Base-by-base conservation (phyloP, 202 grass and related monocot genomes). In the Schoenoplectus triqueter region DNA sequence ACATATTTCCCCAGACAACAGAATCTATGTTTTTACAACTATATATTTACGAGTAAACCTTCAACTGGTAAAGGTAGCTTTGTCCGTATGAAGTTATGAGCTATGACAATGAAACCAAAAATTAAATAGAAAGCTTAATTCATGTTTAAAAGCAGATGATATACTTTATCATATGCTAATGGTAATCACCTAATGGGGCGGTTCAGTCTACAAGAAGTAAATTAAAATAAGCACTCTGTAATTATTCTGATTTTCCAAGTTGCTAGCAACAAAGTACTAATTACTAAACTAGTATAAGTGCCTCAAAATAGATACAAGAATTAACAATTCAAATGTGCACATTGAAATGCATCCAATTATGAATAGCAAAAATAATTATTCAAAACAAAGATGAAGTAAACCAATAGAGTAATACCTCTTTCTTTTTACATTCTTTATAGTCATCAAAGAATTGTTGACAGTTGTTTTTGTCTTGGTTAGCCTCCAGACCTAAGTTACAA, bases 351-450 rank as follows among this genome's bases (percentile, higher is more conserved):
- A 31, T 4, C 17, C 17, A 48, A 39, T 0, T 40, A 67, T 48
- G 3, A 44, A 71, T 10, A 51, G 80, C 51, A 61, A 65, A 50
- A 87, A 70, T 84, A 21, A 54, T 57, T 57, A 79, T 10, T 65
- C 18, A 70, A 56, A 55, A 17, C 51, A 41, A 15, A 78, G 2
- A 4, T 31, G 31, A 81, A 8, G 48, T 1, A 78, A 45, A 10
- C 31, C 6, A 55, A 69, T 10, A 20, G 87, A 66, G 22, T 13
- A n/a, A 55, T 75, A 97, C 95, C 92, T 97, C 95, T 87, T 89
- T 97, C 89, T 95, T 97, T 64, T 97, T 97, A 84, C 95, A 97
- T 81, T 97, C 92, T 78, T 98, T 98, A 40, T 98, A 98, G 67
- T 95, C 73, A 74, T 98, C 92, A 42, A 98, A 95, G 66, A 91